Evolutionary conservation across 139 green algal genomes (phyloP).

Genomic region (Nannochloris sp.): DNA sequence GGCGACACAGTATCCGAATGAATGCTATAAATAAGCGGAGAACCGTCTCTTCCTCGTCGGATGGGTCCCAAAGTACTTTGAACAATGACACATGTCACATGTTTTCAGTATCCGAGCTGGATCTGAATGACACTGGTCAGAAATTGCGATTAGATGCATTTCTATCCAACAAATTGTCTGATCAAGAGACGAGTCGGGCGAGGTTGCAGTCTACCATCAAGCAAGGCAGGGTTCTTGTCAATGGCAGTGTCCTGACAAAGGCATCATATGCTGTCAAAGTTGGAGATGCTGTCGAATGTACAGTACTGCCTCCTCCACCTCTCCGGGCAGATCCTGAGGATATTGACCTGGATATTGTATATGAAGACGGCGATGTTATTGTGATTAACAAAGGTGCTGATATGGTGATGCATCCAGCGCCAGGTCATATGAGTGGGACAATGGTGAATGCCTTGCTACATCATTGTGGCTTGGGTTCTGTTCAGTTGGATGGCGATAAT

Average conservation of each 20-base stretch:
- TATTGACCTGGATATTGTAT: conserved; percentile 81
- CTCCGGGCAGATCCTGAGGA: conserved; percentile 53
- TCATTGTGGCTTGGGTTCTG: conserved; percentile 48
- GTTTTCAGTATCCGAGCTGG: background rate
- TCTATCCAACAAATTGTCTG: conserved; percentile 32
- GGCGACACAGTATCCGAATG: too few relatives aligned
- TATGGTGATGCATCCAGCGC: conserved; percentile 85
- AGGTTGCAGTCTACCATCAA: conserved; percentile 56
- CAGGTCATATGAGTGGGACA: conserved; percentile 72
- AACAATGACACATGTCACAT: background rate
- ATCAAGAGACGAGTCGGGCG: conserved; percentile 37
- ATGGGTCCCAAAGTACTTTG: background rate
- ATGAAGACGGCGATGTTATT: conserved; percentile 85
- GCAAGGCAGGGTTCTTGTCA: conserved; percentile 50
- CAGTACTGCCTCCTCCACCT: conserved; percentile 39
- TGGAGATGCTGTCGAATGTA: conserved; percentile 56
- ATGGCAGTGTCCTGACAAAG: conserved; percentile 43
- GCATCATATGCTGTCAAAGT: conserved; percentile 26
- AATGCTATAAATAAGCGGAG: too few relatives aligned
- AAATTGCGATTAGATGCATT: conserved; percentile 48
- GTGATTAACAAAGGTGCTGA: conserved; percentile 89
- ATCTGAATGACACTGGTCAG: background rate
- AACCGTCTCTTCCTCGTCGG: too few relatives aligned
- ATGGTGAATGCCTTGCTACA: conserved; percentile 96
- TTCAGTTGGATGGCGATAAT: background rate